Percentiles rank a stretch among this genome's conserved stretches.
Evolutionary conservation across 768 basidiomycete species (phyloP).

Genomic region (Tubosaeta sp.): DNA sequence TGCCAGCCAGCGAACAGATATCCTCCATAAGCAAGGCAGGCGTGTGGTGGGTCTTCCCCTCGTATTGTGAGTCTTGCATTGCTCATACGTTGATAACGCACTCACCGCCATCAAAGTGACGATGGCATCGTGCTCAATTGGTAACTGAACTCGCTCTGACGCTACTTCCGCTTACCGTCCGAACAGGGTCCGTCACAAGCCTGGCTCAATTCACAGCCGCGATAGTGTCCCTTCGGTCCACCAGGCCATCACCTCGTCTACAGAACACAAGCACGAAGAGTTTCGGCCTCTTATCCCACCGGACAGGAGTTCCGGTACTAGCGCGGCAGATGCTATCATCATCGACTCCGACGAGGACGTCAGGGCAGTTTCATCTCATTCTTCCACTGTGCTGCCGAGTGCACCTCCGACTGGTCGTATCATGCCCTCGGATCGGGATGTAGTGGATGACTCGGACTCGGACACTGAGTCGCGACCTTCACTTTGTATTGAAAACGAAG

Average conservation of each 20-base stretch:
- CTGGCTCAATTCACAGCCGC: not conserved
- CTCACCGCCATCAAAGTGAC: constrained; percentile 17
- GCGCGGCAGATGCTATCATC: constrained; percentile 17
- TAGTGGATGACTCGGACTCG: constrained; percentile 1
- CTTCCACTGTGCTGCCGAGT: not conserved
- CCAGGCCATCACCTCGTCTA: not conserved
- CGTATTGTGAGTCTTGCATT: constrained; percentile 20
- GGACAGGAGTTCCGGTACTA: constrained; percentile 8
- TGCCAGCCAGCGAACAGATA: constrained; percentile 12
- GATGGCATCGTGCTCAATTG: constrained; percentile 30
- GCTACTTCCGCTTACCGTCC: constrained; percentile 7
- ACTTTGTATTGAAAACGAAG: constrained; percentile 1
- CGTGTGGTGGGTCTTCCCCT: constrained; percentile 23
- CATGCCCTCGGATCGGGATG: not conserved
- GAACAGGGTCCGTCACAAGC: constrained; percentile 14
- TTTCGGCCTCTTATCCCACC: too few species aligned
- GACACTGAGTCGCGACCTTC: constrained; percentile 12
- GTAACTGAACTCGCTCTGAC: constrained; percentile 8
- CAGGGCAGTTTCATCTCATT: not conserved
- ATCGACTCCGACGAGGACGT: constrained; percentile 20
- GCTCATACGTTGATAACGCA: not conserved
- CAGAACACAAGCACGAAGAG: too few species aligned
- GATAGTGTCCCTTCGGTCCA: not conserved
- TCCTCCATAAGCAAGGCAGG: constrained; percentile 20
- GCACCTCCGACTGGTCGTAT: not conserved